These are phyloP conservation scores for Escallonia rubra DNA, from an alignment of 129 eudicot species.

Conservation along the genomic window DNA sequence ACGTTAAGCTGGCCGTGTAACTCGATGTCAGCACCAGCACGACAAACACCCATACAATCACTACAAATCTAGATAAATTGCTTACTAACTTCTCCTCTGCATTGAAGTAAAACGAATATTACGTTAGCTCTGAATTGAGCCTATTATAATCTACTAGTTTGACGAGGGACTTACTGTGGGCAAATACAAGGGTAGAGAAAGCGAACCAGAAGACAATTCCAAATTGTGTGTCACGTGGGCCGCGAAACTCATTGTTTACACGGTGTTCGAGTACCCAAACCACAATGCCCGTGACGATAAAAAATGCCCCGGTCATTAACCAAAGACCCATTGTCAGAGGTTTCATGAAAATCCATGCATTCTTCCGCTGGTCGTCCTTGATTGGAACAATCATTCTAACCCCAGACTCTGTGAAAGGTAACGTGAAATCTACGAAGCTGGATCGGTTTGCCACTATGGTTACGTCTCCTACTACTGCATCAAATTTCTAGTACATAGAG, in stretches of 20 bases:
- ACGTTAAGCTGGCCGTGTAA: slow-evolving; percentile 52
- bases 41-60: slow-evolving; percentile 48
- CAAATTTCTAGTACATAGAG: slow-evolving; percentile 21
- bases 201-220: slow-evolving; percentile 60
- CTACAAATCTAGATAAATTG: slow-evolving; percentile 50
- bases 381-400: slow-evolving; percentile 36
- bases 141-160: too few relatives aligned
- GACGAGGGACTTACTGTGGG: slow-evolving; percentile 42
- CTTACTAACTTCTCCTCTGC: slow-evolving; percentile 51
- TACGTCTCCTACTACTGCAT: slow-evolving; percentile 50
- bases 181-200: slow-evolving; percentile 56
- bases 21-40: slow-evolving; percentile 50
- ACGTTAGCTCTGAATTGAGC: too few relatives aligned
- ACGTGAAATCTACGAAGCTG: slow-evolving; percentile 44
- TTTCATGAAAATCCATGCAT: slow-evolving; percentile 51
- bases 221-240: slow-evolving; percentile 34
- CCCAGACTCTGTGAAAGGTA: slow-evolving; percentile 53
- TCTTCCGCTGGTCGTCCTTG: slow-evolving; percentile 27
- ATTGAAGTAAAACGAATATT: background rate
- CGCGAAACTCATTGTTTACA: slow-evolving; percentile 46
- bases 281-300: slow-evolving; percentile 46
- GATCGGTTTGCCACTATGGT: slow-evolving; percentile 44
- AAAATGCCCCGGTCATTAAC: slow-evolving; percentile 40
- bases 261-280: slow-evolving; percentile 58
- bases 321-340: slow-evolving; percentile 42